Percentiles rank a stretch among this genome's conserved stretches.
Conservation (phyloP, 495 filamentous ascomycete genomes). For the Podospora pseudocomata region DNA sequence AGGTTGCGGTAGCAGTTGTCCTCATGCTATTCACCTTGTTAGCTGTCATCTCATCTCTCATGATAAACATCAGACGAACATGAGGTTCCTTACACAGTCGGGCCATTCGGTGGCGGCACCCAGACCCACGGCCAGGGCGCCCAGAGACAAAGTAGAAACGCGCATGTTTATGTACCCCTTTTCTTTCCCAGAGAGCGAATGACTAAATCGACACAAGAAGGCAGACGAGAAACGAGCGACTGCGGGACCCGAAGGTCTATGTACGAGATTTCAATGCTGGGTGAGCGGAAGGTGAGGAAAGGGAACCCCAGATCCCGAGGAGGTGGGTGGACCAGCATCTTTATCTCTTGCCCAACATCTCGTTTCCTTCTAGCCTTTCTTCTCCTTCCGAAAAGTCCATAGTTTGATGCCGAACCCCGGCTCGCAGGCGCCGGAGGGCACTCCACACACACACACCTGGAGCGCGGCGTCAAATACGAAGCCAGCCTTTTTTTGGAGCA, state of each 20-base stretch:
- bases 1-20: slow-evolving; percentile 37
- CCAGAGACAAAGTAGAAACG: slow-evolving; percentile 19
- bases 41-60: background rate
- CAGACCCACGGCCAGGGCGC: slow-evolving; percentile 26
- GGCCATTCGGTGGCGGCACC: slow-evolving; percentile 30
- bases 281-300: slow-evolving; percentile 4
- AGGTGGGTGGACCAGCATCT: slow-evolving; percentile 2
- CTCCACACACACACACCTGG: background rate
- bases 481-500: background rate
- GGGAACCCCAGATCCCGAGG: background rate
- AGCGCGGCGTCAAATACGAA: slow-evolving; percentile 15
- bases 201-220: slow-evolving; percentile 2
- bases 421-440: slow-evolving; percentile 1
- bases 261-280: slow-evolving; percentile 7
- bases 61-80: background rate
- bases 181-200: slow-evolving; percentile 12
- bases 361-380: background rate
- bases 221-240: slow-evolving; percentile 20
- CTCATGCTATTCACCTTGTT: slow-evolving; percentile 20
- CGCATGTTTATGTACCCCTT: slow-evolving; percentile 18
- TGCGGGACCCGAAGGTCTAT: slow-evolving; percentile 20
- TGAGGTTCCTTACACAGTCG: slow-evolving; percentile 29
- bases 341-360: slow-evolving; percentile 5
- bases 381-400: background rate
- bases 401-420: slow-evolving; percentile 5